Conservation (phyloP, 169 alveolate genomes). For the Eimeria praecox region DNA sequence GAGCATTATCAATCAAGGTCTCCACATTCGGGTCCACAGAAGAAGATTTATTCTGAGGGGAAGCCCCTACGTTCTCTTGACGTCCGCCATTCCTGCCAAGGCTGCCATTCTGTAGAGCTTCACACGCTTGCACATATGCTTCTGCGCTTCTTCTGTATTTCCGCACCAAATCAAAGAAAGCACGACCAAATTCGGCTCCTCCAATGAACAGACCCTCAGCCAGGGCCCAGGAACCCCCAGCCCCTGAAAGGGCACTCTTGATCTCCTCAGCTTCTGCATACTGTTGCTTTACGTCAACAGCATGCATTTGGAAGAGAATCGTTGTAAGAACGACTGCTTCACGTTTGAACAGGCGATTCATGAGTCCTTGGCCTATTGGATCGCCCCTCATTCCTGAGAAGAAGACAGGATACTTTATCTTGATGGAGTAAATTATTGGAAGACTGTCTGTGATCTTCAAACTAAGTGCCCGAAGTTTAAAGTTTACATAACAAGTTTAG, state of each 20-base stretch:
- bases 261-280: constrained; percentile 14
- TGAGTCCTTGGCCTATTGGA: constrained; percentile 31
- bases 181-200: constrained; percentile 54
- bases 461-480: not conserved
- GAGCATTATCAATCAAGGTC: not conserved
- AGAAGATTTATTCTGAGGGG: not conserved
- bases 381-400: constrained; percentile 57
- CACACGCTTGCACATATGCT: constrained; percentile 7
- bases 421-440: not conserved
- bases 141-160: not conserved
- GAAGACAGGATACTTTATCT: not conserved
- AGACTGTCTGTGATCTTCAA: not conserved
- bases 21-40: not conserved
- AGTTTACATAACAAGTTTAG: not conserved
- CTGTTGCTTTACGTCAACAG: constrained; percentile 60
- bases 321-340: constrained; percentile 72
- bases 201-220: constrained; percentile 78
- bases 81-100: not conserved
- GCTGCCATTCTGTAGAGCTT: not conserved
- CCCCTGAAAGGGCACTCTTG: constrained; percentile 53
- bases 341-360: constrained; percentile 49
- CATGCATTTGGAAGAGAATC: constrained; percentile 72
- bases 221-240: constrained; percentile 73
- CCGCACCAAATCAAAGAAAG: not conserved
- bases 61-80: not conserved